These are phyloP conservation scores for Coemansia sp. DNA, from an alignment of 192 early-diverging fungal genomes.

Conservation along the genomic window DNA sequence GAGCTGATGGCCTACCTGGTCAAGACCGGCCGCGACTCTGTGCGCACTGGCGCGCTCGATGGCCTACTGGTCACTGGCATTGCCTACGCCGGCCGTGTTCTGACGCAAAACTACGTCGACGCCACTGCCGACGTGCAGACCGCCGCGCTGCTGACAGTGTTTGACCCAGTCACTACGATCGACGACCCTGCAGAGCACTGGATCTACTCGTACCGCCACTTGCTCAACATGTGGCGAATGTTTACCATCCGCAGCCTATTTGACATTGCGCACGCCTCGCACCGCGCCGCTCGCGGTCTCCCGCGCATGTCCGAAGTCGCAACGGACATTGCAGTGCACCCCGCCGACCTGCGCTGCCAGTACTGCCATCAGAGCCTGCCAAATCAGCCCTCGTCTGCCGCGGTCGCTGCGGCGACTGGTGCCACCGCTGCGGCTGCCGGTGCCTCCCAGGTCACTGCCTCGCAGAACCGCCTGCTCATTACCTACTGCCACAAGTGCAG, in stretches of 20 bases:
- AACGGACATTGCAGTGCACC: slow-evolving; percentile 61
- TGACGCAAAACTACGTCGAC: slow-evolving; percentile 85
- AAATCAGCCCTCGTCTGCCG: not conserved
- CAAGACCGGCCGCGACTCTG: slow-evolving; percentile 55
- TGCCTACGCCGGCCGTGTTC: slow-evolving; percentile 62
- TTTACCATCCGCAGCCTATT: slow-evolving; percentile 86
- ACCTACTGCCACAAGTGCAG: slow-evolving; percentile 46
- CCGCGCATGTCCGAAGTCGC: slow-evolving; percentile 56
- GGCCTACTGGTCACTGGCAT: slow-evolving; percentile 88
- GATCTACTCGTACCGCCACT: slow-evolving; percentile 72
- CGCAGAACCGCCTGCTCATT: slow-evolving; percentile 38
- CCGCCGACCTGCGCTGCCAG: slow-evolving; percentile 87
- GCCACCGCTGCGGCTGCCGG: not conserved
- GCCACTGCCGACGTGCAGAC: slow-evolving; percentile 91
- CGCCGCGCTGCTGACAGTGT: slow-evolving; percentile 69
- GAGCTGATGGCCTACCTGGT: slow-evolving; percentile 70
- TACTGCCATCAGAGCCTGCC: slow-evolving; percentile 74
- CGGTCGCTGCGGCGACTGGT: not conserved
- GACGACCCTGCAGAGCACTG: slow-evolving; percentile 46
- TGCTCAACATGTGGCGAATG: slow-evolving; percentile 89
- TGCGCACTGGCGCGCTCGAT: slow-evolving; percentile 70
- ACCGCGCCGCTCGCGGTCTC: slow-evolving; percentile 41
- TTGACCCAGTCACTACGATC: slow-evolving; percentile 34
- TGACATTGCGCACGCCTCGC: slow-evolving; percentile 84
- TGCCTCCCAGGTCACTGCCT: not conserved